Base-by-base conservation (phyloP, 306 rosid genomes). In the Trifolium fragiferum region DNA sequence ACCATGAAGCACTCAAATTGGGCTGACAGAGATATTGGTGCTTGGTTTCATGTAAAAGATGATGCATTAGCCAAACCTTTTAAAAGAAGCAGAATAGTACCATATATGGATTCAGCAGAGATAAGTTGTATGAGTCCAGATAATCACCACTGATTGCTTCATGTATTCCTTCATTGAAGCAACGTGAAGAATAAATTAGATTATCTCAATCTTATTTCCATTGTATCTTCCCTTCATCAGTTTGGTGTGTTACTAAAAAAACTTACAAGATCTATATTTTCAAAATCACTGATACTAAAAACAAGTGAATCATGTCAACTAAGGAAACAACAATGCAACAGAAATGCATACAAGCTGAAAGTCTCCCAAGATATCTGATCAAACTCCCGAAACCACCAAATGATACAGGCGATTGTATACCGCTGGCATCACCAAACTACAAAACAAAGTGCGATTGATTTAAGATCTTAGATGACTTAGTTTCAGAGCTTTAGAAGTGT, bases 351-450 rank as follows among this genome's bases (percentile, higher is more conserved):
- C 97, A 92, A 44, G 79, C 76, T 40, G 94, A 84, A n/a, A 86
- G 83, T 86, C 98, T 89, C 47, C 87, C 90, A 73, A 94, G 89
- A 80, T 91, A 97, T 84, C 97, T 91, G 60, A 96, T 85, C 86
- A 93, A 78, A 86, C 98, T 93, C 68, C 98, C 97, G 59, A 94
- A 94, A 53, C 96, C 95, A 55, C 97, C 98, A 72, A 91, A 94
- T 67, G 96, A 91, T 71, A 94, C 93, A 10, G 97, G 98, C 54
- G 98, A 91, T 57, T 90, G 96, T 82, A 93, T 87, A 80, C 98
- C 98, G 80, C 97, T 94, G 16, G 98, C 94, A 75, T 90, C 98
- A 40, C 97, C 98, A 74, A 94, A 88, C 97, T 94, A 81, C 88
- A 83, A 16, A 83, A 87, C 66, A 47, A 78, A 76, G 80, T 15